Evolutionary conservation across 2,329 filamentous ascomycete genomes (phyloP), one percentile per base, ranked within the genome.

Genomic region (Pseudogymnoascus sp.): DNA sequence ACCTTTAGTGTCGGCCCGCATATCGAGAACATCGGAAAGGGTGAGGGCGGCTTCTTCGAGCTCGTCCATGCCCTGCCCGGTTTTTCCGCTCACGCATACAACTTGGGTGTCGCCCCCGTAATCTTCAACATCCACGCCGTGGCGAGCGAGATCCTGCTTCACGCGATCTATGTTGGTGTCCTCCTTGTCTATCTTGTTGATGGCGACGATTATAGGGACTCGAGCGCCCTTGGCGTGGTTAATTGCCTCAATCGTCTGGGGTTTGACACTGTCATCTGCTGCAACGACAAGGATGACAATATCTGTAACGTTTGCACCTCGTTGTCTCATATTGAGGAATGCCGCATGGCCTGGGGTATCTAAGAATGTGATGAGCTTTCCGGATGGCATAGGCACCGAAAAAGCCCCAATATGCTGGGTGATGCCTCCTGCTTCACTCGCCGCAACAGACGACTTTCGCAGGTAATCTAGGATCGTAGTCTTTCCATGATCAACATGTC

Each of bases 321-420:
- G 86, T 71, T 96, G 90, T 30, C 94, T 87, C 94, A 99, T 99
- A 37, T 87, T 89, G 65, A 97, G 76, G 74, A 99, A 99, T 0
- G 94, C 95, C 26, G 92, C 90, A 74, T 99, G 94, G 1, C 94
- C 94, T 1, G 94, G 94, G 0, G 94, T 99, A 70, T 99, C 94
- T 26, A 99, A 79, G 76, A 99, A 99, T 0, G 95, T 99, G 66
- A 99, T 96, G 35, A 84, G 83, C 73, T 92, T 95, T 41, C 92
- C 92, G 4, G 84, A 85, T 3, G 89, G 86, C 79, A 99, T 85
- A 15, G 83, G 83, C 1, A 99, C 94, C 5, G 91, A 91, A 75
- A 99, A 99, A 13, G 94, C 94, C 73, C 94, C 95, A 65, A 99
- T 99, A 70, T 99, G 94, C 72, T 99, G 94, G 0, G 94, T 99